Base-by-base conservation (phyloP, 805 yeast species). In the Isabelozyma gotoi region DNA sequence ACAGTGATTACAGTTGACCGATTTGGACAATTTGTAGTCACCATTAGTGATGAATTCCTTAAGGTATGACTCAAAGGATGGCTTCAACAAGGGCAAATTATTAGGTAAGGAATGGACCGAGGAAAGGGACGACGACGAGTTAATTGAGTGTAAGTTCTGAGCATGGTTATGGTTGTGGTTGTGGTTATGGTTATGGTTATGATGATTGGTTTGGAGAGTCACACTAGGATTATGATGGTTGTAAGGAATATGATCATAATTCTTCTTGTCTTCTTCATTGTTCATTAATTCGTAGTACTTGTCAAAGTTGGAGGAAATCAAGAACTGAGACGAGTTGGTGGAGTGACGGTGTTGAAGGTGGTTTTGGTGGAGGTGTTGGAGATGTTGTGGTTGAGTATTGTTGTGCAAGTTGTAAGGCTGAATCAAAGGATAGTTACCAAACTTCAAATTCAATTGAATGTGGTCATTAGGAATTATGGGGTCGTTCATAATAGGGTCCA, bases 1-100 rank as follows among this genome's bases (percentile, higher is more conserved):
- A 61, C 65, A 33, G 61, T 42, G 11, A 47, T 48, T 51, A 44
- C 40, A 60, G 57, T 38, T 61, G 20, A 59, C 59, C 7, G 52
- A 49, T 11, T 42, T 43, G n/a, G 34, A 15, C 17, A 32, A 32
- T 7, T 24, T 24, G 29, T 24, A 24, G 29, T 24, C 29, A 4
- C 12, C 29, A 24, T 24, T n/a, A 10, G 8, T 24, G 29, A 24
- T 24, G 10, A 10, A 24, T 24, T 24, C 29, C 12, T 24, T 24
- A n/a, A 24, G 29, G 12, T 24, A 24, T 10, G 29, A 24, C 10
- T 24, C 29, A 24, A 24, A 24, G 8, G 29, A 10, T 10, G 29
- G 29, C 7, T 24, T 24, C 29, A 24, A 24, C 12, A 24, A 24
- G 8, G 29, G 29, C 8, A 24, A n/a, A 10, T 24, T 24, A 7